Percentiles rank a stretch among this genome's conserved stretches.
Conservation (phyloP, 208 protist genomes). For the Phytomonas sp. region DNA sequence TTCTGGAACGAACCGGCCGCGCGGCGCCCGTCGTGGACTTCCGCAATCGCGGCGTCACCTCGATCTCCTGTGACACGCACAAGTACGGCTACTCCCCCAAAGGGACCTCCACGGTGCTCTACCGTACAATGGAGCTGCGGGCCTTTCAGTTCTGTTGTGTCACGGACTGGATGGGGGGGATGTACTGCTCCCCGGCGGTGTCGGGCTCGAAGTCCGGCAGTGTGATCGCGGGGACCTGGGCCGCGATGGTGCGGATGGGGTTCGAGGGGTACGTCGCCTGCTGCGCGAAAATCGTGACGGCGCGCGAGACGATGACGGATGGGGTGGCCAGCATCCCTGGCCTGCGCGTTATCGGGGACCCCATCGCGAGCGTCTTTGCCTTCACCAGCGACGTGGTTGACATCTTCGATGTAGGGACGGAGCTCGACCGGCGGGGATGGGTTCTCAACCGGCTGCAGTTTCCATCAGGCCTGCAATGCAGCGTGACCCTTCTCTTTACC, state of each 20-base stretch:
- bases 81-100: constrained; percentile 99
- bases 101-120: constrained; percentile 95
- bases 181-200: constrained; percentile 96
- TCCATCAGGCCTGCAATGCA: constrained; percentile 89
- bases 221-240: constrained; percentile 95
- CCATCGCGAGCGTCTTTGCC: constrained; percentile 79
- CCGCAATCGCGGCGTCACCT: constrained; percentile 93
- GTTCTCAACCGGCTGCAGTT: constrained; percentile 92
- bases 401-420: constrained; percentile 85
- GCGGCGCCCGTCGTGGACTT: constrained; percentile 92
- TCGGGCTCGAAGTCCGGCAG: constrained; percentile 93
- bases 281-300: constrained; percentile 72
- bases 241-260: constrained; percentile 92
- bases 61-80: constrained; percentile 98
- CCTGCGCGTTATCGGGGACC: constrained; percentile 83
- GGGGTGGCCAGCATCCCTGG: constrained; percentile 55
- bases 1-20: constrained; percentile 90
- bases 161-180: constrained; percentile 96
- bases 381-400: constrained; percentile 81
- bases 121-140: constrained; percentile 78
- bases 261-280: constrained; percentile 76
- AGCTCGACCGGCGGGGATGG: constrained; percentile 87
- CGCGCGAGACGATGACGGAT: constrained; percentile 65
- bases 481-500: constrained; percentile 87
- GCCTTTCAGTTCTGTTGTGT: constrained; percentile 93